A percentile compares a stretch with the other conserved stretches of the same genome.
These are phyloP conservation scores for Musa troglodytarum DNA, from an alignment of 176 grass and related monocot species.

Conservation along the genomic window DNA sequence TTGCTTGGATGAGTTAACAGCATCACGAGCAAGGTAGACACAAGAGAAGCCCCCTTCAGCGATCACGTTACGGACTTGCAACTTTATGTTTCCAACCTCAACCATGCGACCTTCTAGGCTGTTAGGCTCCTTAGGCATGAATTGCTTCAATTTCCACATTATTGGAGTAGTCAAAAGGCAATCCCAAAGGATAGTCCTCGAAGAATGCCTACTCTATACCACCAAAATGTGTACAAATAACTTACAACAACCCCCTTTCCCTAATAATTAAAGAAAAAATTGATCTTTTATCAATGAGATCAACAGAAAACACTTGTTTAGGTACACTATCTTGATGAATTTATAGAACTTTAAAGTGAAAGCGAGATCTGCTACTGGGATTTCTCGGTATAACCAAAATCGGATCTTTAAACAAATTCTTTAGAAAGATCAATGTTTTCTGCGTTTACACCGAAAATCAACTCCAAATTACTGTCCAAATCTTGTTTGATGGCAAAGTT, in stretches of 20 bases:
- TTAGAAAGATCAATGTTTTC: background rate
- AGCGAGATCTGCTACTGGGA: background rate
- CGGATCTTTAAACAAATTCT: background rate
- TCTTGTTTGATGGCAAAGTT: background rate
- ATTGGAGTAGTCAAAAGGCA: background rate
- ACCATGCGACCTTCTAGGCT: constrained; percentile 61
- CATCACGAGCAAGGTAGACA: constrained; percentile 57
- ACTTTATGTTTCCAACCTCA: constrained; percentile 55
- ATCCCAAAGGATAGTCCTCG: background rate
- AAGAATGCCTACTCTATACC: constrained; percentile 11
- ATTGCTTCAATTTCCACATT: constrained; percentile 83
- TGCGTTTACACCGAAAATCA: background rate
- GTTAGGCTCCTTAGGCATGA: constrained; percentile 42
- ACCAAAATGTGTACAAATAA: background rate
- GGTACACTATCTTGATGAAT: background rate
- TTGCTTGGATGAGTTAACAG: constrained; percentile 38
- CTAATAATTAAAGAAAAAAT: background rate
- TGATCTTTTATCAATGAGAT: background rate
- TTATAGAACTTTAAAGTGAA: background rate
- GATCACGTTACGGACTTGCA: constrained; percentile 53
- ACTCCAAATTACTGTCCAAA: background rate
- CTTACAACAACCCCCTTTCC: background rate
- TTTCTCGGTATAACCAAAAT: background rate
- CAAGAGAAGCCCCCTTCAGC: constrained; percentile 83
- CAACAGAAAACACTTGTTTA: background rate